Percentiles rank a stretch among this genome's conserved stretches.
These are phyloP conservation scores for Mortierella sp. DNA, from an alignment of 371 early-diverging fungal genomes.

Conservation along the genomic window DNA sequence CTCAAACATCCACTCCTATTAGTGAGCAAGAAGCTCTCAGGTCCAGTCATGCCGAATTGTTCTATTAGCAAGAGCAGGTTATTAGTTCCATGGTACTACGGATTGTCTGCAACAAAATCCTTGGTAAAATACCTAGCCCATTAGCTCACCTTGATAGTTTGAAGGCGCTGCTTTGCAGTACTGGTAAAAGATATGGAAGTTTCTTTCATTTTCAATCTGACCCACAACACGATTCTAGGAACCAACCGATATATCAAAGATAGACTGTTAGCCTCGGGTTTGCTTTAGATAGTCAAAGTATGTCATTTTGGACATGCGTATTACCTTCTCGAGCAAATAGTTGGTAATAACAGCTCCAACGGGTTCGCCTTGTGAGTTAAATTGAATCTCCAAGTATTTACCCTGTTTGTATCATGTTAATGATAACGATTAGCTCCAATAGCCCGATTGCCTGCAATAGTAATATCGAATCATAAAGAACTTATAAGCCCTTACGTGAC, in stretches of 20 bases:
- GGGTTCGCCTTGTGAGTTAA: conserved; percentile 92
- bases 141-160: conserved; percentile 70
- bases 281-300: not conserved
- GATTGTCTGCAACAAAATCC: not conserved
- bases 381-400: conserved; percentile 99
- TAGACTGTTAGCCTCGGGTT: not conserved
- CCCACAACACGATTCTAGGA: conserved; percentile 92
- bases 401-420: conserved; percentile 65
- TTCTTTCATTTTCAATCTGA: conserved; percentile 95
- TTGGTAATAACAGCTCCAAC: conserved; percentile 98
- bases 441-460: not conserved
- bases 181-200: conserved; percentile 98
- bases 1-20: conserved; percentile 80
- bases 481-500: conserved; percentile 80
- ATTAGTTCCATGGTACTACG: conserved; percentile 8
- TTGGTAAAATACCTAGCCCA: too few species aligned
- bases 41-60: conserved; percentile 83
- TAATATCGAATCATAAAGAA: not conserved
- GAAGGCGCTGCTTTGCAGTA: conserved; percentile 84
- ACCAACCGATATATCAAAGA: not conserved
- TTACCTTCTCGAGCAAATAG: conserved; percentile 97
- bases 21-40: conserved; percentile 86
- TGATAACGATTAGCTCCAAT: not conserved
- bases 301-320: not conserved
- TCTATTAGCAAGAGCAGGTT: conserved; percentile 56